A percentile compares a stretch with the other conserved stretches of the same genome.
Conservation (phyloP, 2,329 filamentous ascomycete genomes). For the Ilyonectria robusta region DNA sequence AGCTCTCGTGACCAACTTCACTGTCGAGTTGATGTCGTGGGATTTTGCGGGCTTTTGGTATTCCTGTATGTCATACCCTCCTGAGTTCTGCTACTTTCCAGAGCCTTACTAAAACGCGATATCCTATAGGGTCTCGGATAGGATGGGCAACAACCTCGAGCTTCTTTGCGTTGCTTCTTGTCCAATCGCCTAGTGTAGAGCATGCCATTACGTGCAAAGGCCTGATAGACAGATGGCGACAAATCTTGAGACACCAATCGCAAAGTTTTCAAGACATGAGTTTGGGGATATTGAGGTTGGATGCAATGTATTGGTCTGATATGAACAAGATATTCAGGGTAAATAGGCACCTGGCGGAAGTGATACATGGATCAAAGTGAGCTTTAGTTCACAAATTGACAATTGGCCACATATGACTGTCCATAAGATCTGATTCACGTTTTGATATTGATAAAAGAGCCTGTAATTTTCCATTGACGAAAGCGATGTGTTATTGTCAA, state of each 20-base stretch:
- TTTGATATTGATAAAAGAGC: no score
- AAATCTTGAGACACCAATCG: constrained; percentile 6
- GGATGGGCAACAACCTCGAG: constrained; percentile 6
- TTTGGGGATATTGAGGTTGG: constrained; percentile 2
- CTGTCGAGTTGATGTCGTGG: constrained; percentile 12
- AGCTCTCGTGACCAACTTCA: neutral
- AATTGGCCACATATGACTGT: no score
- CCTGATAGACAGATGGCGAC: constrained; percentile 4
- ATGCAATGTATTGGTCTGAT: constrained; percentile 6
- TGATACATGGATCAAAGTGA: neutral
- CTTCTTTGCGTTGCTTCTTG: constrained; percentile 3
- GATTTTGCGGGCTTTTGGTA: constrained; percentile 8
- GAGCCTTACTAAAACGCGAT: neutral
- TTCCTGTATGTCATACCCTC: neutral
- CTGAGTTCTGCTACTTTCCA: neutral
- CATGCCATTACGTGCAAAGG: constrained; percentile 1
- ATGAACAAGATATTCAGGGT: constrained; percentile 5
- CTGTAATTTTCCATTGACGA: no score
- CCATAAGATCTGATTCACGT: no score
- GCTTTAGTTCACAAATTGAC: neutral
- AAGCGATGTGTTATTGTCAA: no score
- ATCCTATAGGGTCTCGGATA: neutral
- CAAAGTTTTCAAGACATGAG: constrained; percentile 11
- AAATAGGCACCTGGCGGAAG: neutral
- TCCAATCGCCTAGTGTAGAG: constrained; percentile 4